phyloP scores from a whole-genome alignment of 495 filamentous ascomycete genomes.

The Emericellopsis terricola region DNA sequence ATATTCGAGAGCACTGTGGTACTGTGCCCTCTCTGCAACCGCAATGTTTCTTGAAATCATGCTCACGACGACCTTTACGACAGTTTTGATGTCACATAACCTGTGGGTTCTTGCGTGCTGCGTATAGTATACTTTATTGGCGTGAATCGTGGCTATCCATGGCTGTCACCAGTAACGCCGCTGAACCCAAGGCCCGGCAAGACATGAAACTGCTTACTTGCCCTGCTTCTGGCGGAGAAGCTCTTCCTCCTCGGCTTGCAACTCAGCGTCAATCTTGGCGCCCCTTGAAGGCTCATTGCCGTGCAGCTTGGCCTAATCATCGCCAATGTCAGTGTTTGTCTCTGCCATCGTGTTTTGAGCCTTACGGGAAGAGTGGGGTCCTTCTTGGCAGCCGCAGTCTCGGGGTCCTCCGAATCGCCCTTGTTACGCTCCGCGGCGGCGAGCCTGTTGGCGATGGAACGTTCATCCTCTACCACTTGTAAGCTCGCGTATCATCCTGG shows the following conservation, averaged over 20 bases:
- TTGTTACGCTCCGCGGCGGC: slow-evolving; percentile 35
- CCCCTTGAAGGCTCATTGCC: slow-evolving; percentile 56
- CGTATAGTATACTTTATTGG: too few species aligned
- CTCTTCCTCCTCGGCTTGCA: slow-evolving; percentile 54
- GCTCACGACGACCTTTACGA: too few species aligned
- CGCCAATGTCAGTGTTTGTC: slow-evolving; percentile 4
- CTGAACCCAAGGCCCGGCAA: too few species aligned
- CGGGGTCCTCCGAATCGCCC: slow-evolving; percentile 20
- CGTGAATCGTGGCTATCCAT: slow-evolving; percentile 17
- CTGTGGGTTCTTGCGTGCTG: neutral
- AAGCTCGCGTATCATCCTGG: slow-evolving; percentile 4
- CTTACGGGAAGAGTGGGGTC: slow-evolving; percentile 53
- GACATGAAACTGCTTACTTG: too few species aligned
- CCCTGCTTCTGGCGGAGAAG: slow-evolving; percentile 40
- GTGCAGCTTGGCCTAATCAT: slow-evolving; percentile 41
- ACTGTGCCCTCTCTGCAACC: neutral
- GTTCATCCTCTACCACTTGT: slow-evolving; percentile 43
- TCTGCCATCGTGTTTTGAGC: neutral
- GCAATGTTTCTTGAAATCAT: too few species aligned
- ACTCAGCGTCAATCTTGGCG: slow-evolving; percentile 50
- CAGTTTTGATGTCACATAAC: neutral
- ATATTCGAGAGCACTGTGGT: neutral
- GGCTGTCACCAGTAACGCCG: too few species aligned
- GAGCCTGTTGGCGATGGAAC: slow-evolving; percentile 63
- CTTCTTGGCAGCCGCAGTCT: slow-evolving; percentile 40